A percentile compares a stretch with the other conserved stretches of the same genome.
phyloP scores from a whole-genome alignment of 139 green algal genomes.

The Picochlorum sp. region DNA sequence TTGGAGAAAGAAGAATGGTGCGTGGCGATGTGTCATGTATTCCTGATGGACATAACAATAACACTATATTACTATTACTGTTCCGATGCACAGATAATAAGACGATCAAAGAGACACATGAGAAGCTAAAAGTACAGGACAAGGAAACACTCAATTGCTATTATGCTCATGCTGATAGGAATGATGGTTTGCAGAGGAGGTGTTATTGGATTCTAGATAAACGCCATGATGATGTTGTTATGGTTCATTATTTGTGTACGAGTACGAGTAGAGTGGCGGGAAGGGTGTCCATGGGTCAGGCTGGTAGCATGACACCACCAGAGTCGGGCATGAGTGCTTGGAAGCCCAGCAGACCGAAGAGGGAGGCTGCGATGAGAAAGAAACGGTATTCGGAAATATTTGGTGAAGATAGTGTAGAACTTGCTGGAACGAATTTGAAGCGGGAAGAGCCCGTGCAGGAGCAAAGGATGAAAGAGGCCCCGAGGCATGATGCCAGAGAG shows the following conservation, averaged over 20 bases:
- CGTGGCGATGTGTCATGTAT: conserved; percentile 1
- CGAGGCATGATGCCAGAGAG: no score
- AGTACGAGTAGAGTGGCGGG: conserved; percentile 1
- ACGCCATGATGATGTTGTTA: conserved; percentile 29
- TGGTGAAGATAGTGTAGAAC: no score
- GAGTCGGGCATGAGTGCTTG: no score
- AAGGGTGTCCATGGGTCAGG: neutral
- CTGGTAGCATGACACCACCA: neutral
- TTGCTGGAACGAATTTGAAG: no score
- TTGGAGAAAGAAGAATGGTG: conserved; percentile 62
- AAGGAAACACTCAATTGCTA: conserved; percentile 68
- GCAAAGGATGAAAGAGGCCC: no score
- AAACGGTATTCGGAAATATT: no score
- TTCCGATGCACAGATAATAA: conserved; percentile 43
- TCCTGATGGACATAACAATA: neutral
- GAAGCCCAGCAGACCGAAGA: no score
- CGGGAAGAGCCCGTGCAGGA: no score
- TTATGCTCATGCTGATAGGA: conserved; percentile 53
- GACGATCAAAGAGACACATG: conserved; percentile 67
- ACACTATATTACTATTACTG: no score
- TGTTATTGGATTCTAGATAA: conserved; percentile 67
- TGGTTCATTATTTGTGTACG: conserved; percentile 53
- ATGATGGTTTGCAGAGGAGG: conserved; percentile 39
- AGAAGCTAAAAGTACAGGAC: conserved; percentile 69
- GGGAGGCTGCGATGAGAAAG: no score